Percentiles rank a stretch among this genome's conserved stretches.
phyloP scores from a whole-genome alignment of 164 flowering plant genomes.

The Paratinospora sagittata region DNA sequence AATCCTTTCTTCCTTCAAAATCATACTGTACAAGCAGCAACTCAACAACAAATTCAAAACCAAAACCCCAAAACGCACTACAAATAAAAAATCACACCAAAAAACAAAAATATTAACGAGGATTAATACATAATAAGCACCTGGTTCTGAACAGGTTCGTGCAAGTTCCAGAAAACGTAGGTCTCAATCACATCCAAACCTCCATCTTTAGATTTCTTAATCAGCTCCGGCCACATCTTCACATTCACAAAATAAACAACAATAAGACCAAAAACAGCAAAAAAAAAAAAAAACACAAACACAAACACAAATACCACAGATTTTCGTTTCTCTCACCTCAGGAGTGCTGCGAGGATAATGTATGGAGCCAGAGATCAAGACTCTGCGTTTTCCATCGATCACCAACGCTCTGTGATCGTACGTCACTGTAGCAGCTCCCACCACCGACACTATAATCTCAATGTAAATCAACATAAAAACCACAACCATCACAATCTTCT shows the following conservation, averaged over 20 bases:
- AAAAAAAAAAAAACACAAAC: too few species aligned
- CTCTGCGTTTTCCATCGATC: slow-evolving; percentile 65
- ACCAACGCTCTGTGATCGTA: slow-evolving; percentile 71
- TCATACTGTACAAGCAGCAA: slow-evolving; percentile 58
- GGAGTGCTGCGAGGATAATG: slow-evolving; percentile 97
- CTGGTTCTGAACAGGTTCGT: slow-evolving; percentile 75
- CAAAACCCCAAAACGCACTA: slow-evolving; percentile 2
- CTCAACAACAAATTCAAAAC: neutral
- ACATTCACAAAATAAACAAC: neutral
- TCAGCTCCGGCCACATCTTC: slow-evolving; percentile 97
- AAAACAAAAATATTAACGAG: neutral
- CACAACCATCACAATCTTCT: slow-evolving; percentile 7
- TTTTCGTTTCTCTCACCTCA: too few species aligned
- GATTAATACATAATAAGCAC: too few species aligned
- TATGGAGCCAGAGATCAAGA: slow-evolving; percentile 82
- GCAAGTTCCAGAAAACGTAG: slow-evolving; percentile 89
- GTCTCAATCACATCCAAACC: slow-evolving; percentile 92
- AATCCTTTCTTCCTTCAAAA: slow-evolving; percentile 78
- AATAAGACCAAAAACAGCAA: too few species aligned
- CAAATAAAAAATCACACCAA: neutral
- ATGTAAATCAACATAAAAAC: slow-evolving; percentile 9
- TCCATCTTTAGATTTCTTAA: slow-evolving; percentile 91
- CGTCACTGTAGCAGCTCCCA: slow-evolving; percentile 32
- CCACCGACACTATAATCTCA: slow-evolving; percentile 14
- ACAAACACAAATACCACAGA: slow-evolving; percentile 4